Evolutionary conservation across 768 basidiomycete genomes (phyloP), one percentile per base, ranked within the genome.

Genomic region (Trametes elegans): DNA sequence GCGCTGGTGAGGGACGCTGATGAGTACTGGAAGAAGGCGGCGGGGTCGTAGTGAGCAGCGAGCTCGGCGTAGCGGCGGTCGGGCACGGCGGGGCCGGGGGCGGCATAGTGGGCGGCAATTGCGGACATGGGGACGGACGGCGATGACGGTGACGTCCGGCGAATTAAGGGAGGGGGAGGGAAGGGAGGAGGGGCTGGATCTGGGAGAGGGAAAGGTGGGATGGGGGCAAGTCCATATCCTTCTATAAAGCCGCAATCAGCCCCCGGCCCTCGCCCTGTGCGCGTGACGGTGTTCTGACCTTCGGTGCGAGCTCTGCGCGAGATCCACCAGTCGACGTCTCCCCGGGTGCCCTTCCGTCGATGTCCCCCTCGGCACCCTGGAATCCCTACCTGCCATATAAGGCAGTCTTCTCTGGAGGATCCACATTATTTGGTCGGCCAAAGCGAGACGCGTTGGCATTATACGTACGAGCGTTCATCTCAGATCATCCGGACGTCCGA

Each of bases 1-100:
- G 38, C 29, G 58, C 28, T 34, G 49, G 21, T 39, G 27, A 55
- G 49, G 34, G 49, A 55, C 14, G 59, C 35, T 23, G 48, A 26
- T 43, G 48, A 11, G 59, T 60, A 55, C 49, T 3, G 0, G 49
- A 52, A 53, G 59, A 39, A 49, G 50, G 59, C 27, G 54, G 53
- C 42, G 47, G 48, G 45, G 54, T 55, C 53, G 53, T 49, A 54
- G 29, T 35, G 36, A 49, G 47, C 35, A 47, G 42, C 28, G 49
- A 38, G 35, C 51, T 47, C 57, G 54, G 45, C 24, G 16, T 47
- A 49, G 50, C 54, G 54, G 49, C 50, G 46, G 54, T 38, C 38
- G 58, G 32, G 24, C 41, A 43, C 43, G 44, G 48, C 23, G 36
- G 42, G 35, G 47, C 45, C 16, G 53, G 39, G 13, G 27, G 43